Conservation (phyloP, 1,284 basidiomycete species). For the Trichosporon asahii region DNA sequence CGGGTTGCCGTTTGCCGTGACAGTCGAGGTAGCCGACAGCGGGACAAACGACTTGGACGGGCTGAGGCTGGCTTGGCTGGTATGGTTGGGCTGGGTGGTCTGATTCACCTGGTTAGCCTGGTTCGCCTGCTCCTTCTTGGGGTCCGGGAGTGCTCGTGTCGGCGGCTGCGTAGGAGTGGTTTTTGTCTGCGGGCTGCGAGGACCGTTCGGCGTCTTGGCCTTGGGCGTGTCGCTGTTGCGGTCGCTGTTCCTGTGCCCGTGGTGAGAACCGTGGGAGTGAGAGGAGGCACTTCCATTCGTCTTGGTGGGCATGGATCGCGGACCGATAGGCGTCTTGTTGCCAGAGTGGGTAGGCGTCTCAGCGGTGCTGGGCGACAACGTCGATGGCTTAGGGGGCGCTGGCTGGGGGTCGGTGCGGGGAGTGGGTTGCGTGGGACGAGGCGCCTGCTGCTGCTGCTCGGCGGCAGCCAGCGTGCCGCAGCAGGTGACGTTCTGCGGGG, state of each 20-base stretch:
- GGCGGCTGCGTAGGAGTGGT: background rate
- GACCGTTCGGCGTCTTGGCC: background rate
- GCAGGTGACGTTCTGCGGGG: background rate
- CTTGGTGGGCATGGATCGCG: background rate
- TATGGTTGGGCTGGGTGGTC: too few species aligned
- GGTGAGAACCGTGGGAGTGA: background rate
- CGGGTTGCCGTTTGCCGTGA: background rate
- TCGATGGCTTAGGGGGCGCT: background rate
- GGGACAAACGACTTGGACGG: slow-evolving; percentile 1
- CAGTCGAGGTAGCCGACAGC: background rate
- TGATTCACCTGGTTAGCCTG: too few species aligned
- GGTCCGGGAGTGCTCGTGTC: background rate
- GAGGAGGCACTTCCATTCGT: background rate
- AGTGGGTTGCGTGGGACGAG: background rate
- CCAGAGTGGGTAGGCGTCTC: background rate
- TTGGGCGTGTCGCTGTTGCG: slow-evolving; percentile 1
- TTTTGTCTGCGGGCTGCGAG: background rate
- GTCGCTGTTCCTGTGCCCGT: background rate
- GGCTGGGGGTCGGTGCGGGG: background rate
- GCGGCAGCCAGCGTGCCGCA: background rate
- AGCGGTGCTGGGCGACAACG: background rate
- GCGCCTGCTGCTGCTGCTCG: background rate
- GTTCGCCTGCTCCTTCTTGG: background rate
- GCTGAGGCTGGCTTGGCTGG: background rate
- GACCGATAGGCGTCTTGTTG: background rate